Evolutionary conservation across 768 basidiomycete genomes (phyloP), one percentile per base, ranked within the genome.

Genomic region (Asterophora lycoperdoides): DNA sequence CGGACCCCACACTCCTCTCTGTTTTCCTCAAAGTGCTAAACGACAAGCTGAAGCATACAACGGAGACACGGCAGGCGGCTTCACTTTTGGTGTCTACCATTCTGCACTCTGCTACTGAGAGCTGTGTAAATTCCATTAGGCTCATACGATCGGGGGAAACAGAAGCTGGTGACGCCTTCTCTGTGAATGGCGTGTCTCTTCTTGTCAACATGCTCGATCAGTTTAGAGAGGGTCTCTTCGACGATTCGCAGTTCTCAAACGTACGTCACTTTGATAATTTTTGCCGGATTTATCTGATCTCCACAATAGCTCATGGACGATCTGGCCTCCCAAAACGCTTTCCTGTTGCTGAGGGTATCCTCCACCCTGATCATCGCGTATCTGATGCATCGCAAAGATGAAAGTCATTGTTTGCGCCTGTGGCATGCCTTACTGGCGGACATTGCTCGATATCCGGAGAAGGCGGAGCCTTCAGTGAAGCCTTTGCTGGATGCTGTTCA

Each of bases 211-310:
- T 84, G 29, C 56, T 87, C 35, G 68, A 74, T 8, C 67, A 71
- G 5, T 86, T 87, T 51, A 77, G 77, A 2, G 62, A 70, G 6
- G 64, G 68, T 0, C 56, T 87, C 11, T 83, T 84, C 49, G 51
- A 64, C 1, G 71, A 81, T 34, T 54, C 32, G 4, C 52, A 59
- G 5, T 69, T 81, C 38, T 59, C 76, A 5, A 54, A 69, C 60
- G 83, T 84, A 56, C 36, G 72, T 64, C 18, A 23, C 23, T n/a
- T 48, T 20, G 26, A 19, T 28, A 3, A n/a, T 18, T 13, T n/a
- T 14, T 47, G 35, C 4, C 45, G 4, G 7, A 17, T 14, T 26
- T 34, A 9, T 52, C 17, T 52, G 30, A 11, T 9, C 23, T 23
- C 13, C 18, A 23, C 41, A 30, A 7, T 53, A 83, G 80, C 63